Base-by-base conservation (phyloP, 306 rosid genomes). In the Betula pendula region DNA sequence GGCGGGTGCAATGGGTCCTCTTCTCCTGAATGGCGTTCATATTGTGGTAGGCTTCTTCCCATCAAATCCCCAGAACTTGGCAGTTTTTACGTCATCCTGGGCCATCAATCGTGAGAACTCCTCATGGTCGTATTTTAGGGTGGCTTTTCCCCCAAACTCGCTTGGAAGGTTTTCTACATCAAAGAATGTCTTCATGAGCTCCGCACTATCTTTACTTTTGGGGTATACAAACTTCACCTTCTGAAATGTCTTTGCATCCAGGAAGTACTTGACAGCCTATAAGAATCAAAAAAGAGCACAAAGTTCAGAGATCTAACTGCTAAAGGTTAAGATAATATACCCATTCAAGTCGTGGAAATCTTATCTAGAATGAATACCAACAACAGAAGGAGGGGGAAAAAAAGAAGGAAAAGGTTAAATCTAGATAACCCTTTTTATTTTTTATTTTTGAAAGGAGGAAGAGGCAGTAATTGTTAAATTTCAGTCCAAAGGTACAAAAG, bases 141-240 rank as follows among this genome's bases (percentile, higher is more conserved):
- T 88, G 72, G 97, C 91, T 68, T 92, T 77, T 5, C 97, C 98
- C 11, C 98, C 98, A 72, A 92, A 86, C 45, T 90, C 97, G 49
- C 81, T 82, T 0, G 98, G 98, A 76, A 95, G 97, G 53, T 95
- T 95, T 27, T 89, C 96, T 19, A 83, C 31, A 74, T 92, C 97
- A 38, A 95, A 95, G 70, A 87, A 82, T 24, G 97, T 84, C 84
- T 88, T 92, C 97, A 95, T 92, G 75, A 90, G 80, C 80, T 92
- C 97, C 43, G 85, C 85, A 52, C 97, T 95, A 43, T 90, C 93
- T 52, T 84, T 88, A 29, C 86, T 69, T 58, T 89, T 95, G 9
- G 92, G 96, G 83, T 89, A 92, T 47, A 86, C 93, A 77, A 92
- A 95, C 70, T 88, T 88, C 81, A 95, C 96, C 87, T 95, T 95